Conservation (phyloP, 495 filamentous ascomycete species). For the Aspergillus steynii region DNA sequence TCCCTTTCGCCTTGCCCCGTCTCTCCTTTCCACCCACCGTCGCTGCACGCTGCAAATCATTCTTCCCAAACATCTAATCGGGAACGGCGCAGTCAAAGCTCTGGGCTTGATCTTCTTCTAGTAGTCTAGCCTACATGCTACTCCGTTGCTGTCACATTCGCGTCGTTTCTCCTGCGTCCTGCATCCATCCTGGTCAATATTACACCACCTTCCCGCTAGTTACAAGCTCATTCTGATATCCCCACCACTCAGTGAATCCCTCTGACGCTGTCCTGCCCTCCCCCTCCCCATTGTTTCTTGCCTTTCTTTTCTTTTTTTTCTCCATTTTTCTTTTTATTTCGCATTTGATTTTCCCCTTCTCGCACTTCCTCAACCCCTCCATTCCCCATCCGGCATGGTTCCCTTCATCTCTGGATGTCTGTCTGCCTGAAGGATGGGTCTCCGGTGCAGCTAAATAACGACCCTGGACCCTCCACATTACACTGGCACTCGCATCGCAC, state of each 20-base stretch:
- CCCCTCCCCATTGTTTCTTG: conserved; percentile 16
- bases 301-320: conserved; percentile 10
- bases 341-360: conserved; percentile 15
- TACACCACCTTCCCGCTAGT: conserved; percentile 46
- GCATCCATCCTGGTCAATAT: conserved; percentile 45
- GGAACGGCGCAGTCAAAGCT: conserved; percentile 7
- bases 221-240: conserved; percentile 36
- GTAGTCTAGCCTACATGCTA: background rate
- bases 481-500: conserved; percentile 33
- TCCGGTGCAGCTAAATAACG: conserved; percentile 47
- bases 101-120: conserved; percentile 4
- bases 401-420: conserved; percentile 9
- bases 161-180: conserved; percentile 32
- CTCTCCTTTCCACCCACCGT: conserved; percentile 20
- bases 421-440: conserved; percentile 33
- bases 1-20: conserved; percentile 15
- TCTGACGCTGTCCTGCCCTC: conserved; percentile 19
- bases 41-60: conserved; percentile 42
- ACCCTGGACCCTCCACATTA: conserved; percentile 49
- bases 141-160: conserved; percentile 20
- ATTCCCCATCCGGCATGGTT: conserved; percentile 22
- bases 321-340: conserved; percentile 16
- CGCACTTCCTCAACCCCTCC: conserved; percentile 10
- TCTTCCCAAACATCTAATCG: conserved; percentile 21
- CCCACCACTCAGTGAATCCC: conserved; percentile 24